Conservation (phyloP, 495 filamentous ascomycete genomes). For the Aspergillus carlsbadensis region DNA sequence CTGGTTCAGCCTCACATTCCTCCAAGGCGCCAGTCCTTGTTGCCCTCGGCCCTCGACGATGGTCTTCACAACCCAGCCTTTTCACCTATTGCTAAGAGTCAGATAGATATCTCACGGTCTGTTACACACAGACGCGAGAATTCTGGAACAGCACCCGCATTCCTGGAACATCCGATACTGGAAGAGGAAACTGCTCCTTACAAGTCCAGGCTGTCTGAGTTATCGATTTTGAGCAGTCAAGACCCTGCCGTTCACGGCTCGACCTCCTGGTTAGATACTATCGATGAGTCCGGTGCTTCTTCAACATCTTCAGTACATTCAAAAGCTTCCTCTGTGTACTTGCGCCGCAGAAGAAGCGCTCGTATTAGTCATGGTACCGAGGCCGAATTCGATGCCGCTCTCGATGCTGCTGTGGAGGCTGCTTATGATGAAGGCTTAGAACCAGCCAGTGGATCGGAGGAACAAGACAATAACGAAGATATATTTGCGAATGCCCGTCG, state of each 20-base stretch:
- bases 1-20: slow-evolving; percentile 29
- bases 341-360: slow-evolving; percentile 65
- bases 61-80: slow-evolving; percentile 17
- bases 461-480: slow-evolving; percentile 39
- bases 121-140: slow-evolving; percentile 2
- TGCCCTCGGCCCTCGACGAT: slow-evolving; percentile 32
- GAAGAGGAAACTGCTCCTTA: slow-evolving; percentile 16
- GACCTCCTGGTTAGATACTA: slow-evolving; percentile 93
- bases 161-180: slow-evolving; percentile 1
- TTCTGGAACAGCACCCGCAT: slow-evolving; percentile 1
- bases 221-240: slow-evolving; percentile 26
- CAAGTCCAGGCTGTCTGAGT: slow-evolving; percentile 26
- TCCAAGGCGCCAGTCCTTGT: slow-evolving; percentile 41
- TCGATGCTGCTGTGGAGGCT: slow-evolving; percentile 94
- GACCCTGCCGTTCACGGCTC: slow-evolving; percentile 62
- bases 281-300: slow-evolving; percentile 90
- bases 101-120: slow-evolving; percentile 6
- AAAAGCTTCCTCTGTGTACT: slow-evolving; percentile 64
- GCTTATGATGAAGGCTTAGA: slow-evolving; percentile 94
- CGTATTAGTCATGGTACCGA: slow-evolving; percentile 74
- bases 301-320: slow-evolving; percentile 80
- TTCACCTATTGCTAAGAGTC: not conserved
- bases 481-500: slow-evolving; percentile 59
- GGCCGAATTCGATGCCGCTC: slow-evolving; percentile 90
- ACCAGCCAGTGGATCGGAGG: slow-evolving; percentile 53